Conservation (phyloP, 768 basidiomycete genomes). For the Macrolepiota fuliginosa region DNA sequence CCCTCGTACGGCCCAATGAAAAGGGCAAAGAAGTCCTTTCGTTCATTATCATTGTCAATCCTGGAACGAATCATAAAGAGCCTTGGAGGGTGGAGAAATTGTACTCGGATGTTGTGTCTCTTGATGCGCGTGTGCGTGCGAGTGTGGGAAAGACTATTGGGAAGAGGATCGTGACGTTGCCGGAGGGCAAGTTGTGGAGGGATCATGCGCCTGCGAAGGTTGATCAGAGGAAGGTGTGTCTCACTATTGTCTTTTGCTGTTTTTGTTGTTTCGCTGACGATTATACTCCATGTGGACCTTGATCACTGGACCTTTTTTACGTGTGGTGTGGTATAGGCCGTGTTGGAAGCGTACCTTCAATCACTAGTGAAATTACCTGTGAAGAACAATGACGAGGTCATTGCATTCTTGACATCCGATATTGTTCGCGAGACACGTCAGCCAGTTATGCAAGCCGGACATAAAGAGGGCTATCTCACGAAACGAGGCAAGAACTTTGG, state of each 20-base stretch:
- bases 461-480: constrained; percentile 95
- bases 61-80: constrained; percentile 61
- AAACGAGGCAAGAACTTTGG: constrained; percentile 98
- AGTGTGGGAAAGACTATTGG: constrained; percentile 65
- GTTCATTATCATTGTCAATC: constrained; percentile 77
- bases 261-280: background rate
- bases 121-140: constrained; percentile 76
- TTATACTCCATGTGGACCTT: background rate
- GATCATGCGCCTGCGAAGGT: constrained; percentile 97
- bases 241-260: constrained; percentile 11
- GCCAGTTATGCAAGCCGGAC: constrained; percentile 75
- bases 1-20: constrained; percentile 85
- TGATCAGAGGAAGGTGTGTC: constrained; percentile 87
- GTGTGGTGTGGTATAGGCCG: constrained; percentile 40
- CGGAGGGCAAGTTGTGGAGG: constrained; percentile 93
- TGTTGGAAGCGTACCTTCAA: constrained; percentile 85
- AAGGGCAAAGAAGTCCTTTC: constrained; percentile 90
- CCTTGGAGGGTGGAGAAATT: constrained; percentile 88
- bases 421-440: constrained; percentile 74
- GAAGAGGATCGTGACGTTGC: constrained; percentile 78
- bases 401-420: constrained; percentile 91
- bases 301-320: no score
- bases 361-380: constrained; percentile 77
- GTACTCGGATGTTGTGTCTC: constrained; percentile 87
- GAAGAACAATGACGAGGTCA: constrained; percentile 86